Percentiles rank a stretch among this genome's conserved stretches.
These are phyloP conservation scores for Geum urbanum DNA, from an alignment of 306 rosid genomes.

Conservation along the genomic window DNA sequence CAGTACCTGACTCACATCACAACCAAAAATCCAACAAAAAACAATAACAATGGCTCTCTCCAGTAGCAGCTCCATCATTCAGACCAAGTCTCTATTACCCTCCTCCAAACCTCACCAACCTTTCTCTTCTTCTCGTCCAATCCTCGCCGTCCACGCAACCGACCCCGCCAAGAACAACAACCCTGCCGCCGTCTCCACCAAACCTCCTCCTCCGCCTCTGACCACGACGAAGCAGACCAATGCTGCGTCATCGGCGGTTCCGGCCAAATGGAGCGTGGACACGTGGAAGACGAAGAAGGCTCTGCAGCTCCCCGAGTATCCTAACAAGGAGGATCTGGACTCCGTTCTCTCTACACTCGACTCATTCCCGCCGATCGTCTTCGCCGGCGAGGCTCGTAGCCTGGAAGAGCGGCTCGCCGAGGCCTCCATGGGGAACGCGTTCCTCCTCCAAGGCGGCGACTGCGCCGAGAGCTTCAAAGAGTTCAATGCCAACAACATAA, in stretches of 20 bases:
- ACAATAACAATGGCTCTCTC: conserved; percentile 41
- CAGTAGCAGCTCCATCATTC: conserved; percentile 37
- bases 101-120: conserved; percentile 35
- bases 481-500: conserved; percentile 86
- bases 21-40: neutral
- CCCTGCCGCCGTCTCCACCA: too few species aligned
- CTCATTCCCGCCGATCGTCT: conserved; percentile 88
- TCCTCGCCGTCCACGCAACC: conserved; percentile 72
- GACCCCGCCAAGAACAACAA: conserved; percentile 61
- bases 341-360: conserved; percentile 74
- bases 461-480: conserved; percentile 99
- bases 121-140: conserved; percentile 32
- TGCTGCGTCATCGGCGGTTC: conserved; percentile 5
- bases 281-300: conserved; percentile 89
- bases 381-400: conserved; percentile 90
- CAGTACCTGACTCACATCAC: neutral
- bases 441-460: conserved; percentile 86
- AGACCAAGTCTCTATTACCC: conserved; percentile 11
- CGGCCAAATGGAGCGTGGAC: conserved; percentile 56
- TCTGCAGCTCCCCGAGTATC: conserved; percentile 83
- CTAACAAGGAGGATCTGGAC: conserved; percentile 57
- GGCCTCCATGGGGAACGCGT: conserved; percentile 91
- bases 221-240: conserved; percentile 9
- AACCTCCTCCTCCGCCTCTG: conserved; percentile 10
- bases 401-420: conserved; percentile 69